These are phyloP conservation scores for Colletotrichum neosansevieriae DNA, from an alignment of 2,329 filamentous ascomycete genomes.

Conservation along the genomic window DNA sequence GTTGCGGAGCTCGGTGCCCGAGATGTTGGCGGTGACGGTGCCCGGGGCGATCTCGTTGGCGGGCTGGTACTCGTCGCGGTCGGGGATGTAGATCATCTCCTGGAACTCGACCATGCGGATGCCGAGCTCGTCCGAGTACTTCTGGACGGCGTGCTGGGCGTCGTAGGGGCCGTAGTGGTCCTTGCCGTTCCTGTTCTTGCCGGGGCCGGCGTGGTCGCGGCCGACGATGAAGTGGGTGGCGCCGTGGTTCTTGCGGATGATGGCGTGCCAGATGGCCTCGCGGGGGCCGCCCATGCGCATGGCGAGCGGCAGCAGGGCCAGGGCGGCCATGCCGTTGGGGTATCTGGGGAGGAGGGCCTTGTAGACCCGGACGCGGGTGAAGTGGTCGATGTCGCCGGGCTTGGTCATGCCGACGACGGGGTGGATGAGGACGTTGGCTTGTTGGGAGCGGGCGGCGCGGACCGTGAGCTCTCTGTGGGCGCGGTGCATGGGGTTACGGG, in stretches of 20 bases:
- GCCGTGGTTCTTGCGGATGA: constrained; percentile 99
- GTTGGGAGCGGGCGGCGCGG: constrained; percentile 92
- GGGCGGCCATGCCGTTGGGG: constrained; percentile 98
- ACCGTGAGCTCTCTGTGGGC: constrained; percentile 98
- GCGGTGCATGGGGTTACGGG: constrained; percentile 98
- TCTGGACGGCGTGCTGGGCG: constrained; percentile 94
- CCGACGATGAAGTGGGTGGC: constrained; percentile 99
- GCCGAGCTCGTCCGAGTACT: constrained; percentile 95
- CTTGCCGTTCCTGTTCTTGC: constrained; percentile 96
- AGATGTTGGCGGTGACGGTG: constrained; percentile 88
- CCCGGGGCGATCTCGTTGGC: constrained; percentile 89
- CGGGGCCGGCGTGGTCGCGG: constrained; percentile 96
- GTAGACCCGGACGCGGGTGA: constrained; percentile 98
- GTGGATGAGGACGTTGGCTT: constrained; percentile 99
- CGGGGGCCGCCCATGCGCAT: constrained; percentile 99
- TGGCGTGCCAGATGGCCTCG: constrained; percentile 99
- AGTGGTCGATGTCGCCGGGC: constrained; percentile 99
- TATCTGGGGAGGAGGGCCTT: constrained; percentile 96
- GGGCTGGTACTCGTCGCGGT: constrained; percentile 95
- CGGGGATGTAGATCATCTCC: constrained; percentile 99
- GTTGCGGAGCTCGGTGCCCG: constrained; percentile 89
- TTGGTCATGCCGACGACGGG: constrained; percentile 98
- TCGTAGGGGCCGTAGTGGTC: constrained; percentile 99
- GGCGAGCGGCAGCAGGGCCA: constrained; percentile 92
- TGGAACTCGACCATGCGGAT: constrained; percentile 99